Conservation (phyloP, 2,329 filamentous ascomycete genomes). For the Venturia oleaginea region DNA sequence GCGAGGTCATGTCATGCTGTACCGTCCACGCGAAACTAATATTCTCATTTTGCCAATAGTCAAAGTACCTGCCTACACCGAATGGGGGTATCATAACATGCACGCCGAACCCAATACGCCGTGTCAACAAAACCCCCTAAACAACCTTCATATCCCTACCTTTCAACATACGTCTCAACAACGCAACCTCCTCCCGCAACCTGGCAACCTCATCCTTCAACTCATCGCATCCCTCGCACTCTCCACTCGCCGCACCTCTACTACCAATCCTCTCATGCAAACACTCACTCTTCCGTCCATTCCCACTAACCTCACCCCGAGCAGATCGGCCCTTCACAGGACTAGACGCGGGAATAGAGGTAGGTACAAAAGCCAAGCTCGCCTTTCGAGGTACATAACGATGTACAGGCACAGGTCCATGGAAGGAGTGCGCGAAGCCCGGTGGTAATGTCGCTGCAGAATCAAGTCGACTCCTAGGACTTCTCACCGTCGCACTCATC, state of each 20-base stretch:
- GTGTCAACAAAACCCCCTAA: background rate
- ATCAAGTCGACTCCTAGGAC: background rate
- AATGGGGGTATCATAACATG: background rate
- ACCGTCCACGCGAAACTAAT: background rate
- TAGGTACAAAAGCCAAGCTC: constrained; percentile 1
- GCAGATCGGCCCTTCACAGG: background rate
- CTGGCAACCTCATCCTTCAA: constrained; percentile 14
- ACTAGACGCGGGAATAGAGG: background rate
- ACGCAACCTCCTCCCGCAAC: constrained; percentile 14
- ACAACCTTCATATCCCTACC: constrained; percentile 1
- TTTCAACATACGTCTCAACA: constrained; percentile 8
- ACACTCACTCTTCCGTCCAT: background rate
- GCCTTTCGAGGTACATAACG: constrained; percentile 1
- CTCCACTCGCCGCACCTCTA: background rate
- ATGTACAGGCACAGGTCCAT: constrained; percentile 11
- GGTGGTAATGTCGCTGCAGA: constrained; percentile 10
- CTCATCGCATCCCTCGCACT: constrained; percentile 6
- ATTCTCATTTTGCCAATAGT: background rate
- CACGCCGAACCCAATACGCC: background rate
- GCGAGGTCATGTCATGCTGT: too few species aligned
- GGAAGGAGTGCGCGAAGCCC: constrained; percentile 11
- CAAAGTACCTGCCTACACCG: background rate
- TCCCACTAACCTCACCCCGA: background rate
- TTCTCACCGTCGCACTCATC: background rate
- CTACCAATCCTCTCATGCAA: background rate